Evolutionary conservation across 1,139 yeast species (phyloP).

Genomic region (Saccharomyces hybrid): DNA sequence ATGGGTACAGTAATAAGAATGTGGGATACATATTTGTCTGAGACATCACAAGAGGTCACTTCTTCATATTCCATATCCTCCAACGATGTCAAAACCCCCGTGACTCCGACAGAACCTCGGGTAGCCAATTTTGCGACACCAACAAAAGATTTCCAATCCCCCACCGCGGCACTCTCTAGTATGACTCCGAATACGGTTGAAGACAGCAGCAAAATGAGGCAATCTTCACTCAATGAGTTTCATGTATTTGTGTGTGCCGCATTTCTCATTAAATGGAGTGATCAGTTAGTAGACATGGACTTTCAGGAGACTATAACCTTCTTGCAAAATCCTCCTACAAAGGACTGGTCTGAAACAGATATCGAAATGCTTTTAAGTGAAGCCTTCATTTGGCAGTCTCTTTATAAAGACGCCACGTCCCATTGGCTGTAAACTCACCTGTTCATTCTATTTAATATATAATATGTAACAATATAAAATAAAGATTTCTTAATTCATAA

Average conservation of each 20-base stretch:
- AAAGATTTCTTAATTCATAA: not conserved
- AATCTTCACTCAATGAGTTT: conserved; percentile 78
- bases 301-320: conserved; percentile 91
- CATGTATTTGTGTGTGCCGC: conserved; percentile 99
- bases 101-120: conserved; percentile 19
- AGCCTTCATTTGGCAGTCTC: conserved; percentile 93
- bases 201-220: conserved; percentile 19
- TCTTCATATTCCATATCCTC: conserved; percentile 7
- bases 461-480: not conserved
- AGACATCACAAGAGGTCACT: conserved; percentile 41
- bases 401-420: conserved; percentile 82
- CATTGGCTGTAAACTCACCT: conserved; percentile 41
- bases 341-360: conserved; percentile 79
- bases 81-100: conserved; percentile 13
- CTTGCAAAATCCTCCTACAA: conserved; percentile 82
- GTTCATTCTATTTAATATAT: not conserved
- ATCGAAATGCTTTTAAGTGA: conserved; percentile 88
- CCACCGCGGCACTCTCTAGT: conserved; percentile 9
- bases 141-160: conserved; percentile 14
- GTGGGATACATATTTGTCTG: conserved; percentile 97
- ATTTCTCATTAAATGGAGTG: conserved; percentile 79
- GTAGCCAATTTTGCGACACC: conserved; percentile 18
- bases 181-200: conserved; percentile 8
- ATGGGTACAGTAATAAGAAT: conserved; percentile 75
- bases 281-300: conserved; percentile 73